These are phyloP conservation scores for Lentinula aciculospora DNA, from an alignment of 768 basidiomycete genomes.

Conservation along the genomic window DNA sequence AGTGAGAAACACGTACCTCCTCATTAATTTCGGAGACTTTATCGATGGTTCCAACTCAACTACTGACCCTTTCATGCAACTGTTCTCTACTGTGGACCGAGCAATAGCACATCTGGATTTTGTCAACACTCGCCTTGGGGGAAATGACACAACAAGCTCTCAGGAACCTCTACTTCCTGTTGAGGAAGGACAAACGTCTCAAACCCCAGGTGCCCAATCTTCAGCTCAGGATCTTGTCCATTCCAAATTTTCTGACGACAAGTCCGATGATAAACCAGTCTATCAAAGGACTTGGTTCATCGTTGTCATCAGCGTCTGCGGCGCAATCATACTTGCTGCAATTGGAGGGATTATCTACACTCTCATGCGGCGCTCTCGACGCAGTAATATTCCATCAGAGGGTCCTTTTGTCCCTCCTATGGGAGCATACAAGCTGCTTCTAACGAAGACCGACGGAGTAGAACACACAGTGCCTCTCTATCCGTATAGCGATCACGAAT, in stretches of 20 bases:
- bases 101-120: conserved; percentile 15
- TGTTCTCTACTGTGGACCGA: conserved; percentile 13
- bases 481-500: too few species aligned
- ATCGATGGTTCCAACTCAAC: conserved; percentile 12
- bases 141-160: not conserved
- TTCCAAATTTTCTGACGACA: not conserved
- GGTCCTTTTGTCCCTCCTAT: not conserved
- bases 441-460: not conserved
- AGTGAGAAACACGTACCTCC: conserved; percentile 17
- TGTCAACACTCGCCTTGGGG: conserved; percentile 12
- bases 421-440: not conserved
- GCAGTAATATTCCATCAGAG: not conserved
- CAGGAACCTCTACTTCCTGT: not conserved
- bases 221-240: too few species aligned
- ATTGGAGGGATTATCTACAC: not conserved
- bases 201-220: not conserved
- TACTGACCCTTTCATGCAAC: conserved; percentile 16
- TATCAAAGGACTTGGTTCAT: not conserved
- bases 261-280: not conserved
- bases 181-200: not conserved
- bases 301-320: not conserved
- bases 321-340: not conserved
- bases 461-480: too few species aligned
- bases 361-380: not conserved
- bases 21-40: conserved; percentile 20